phyloP scores from a whole-genome alignment of 2,329 filamentous ascomycete genomes.

The Pyrenophora teres region DNA sequence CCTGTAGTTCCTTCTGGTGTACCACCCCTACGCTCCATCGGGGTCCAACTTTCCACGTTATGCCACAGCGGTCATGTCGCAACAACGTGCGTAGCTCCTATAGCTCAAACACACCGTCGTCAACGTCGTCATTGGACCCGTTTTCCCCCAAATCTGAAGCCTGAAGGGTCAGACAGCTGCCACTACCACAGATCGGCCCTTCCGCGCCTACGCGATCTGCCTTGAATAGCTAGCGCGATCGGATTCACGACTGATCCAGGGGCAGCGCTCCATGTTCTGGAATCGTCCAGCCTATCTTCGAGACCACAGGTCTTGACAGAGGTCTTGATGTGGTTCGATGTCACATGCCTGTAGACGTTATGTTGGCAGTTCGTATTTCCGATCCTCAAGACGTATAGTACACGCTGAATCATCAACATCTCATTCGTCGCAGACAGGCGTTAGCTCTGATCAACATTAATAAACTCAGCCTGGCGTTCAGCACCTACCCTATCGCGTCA shows the following conservation, averaged over 20 bases:
- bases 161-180: neutral
- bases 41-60: too few relatives aligned
- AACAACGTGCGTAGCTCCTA: neutral
- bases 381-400: neutral
- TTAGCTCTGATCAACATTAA: conserved; percentile 5
- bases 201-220: conserved; percentile 1
- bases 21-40: too few relatives aligned
- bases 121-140: conserved; percentile 2
- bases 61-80: too few relatives aligned
- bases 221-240: conserved; percentile 21
- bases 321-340: conserved; percentile 9
- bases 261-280: neutral
- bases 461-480: conserved; percentile 2
- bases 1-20: too few relatives aligned
- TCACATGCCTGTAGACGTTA: conserved; percentile 2
- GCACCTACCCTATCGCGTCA: conserved; percentile 25
- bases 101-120: conserved; percentile 6
- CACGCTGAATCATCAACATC: conserved; percentile 4
- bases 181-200: neutral
- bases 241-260: neutral
- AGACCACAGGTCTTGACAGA: neutral
- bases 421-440: conserved; percentile 17
- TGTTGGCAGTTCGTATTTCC: neutral
- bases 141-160: neutral
- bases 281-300: conserved; percentile 2